These are phyloP conservation scores for Venturia asperata DNA, from an alignment of 2,329 filamentous ascomycete species.

Conservation along the genomic window DNA sequence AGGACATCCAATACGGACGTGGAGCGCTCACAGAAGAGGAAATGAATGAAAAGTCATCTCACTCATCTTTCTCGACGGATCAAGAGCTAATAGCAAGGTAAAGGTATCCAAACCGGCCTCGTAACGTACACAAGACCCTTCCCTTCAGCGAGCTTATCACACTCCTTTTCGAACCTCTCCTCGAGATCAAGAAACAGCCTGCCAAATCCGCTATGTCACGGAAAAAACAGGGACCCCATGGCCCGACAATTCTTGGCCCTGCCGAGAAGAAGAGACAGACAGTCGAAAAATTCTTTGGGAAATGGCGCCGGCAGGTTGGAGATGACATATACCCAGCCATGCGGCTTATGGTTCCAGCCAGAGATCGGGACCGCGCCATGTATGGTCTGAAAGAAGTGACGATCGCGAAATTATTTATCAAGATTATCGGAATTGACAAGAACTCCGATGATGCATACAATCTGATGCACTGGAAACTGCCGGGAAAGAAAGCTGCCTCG, in stretches of 20 bases:
- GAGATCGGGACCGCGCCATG: conserved; percentile 84
- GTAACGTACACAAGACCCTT: conserved; percentile 70
- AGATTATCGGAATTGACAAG: conserved; percentile 84
- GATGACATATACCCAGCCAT: conserved; percentile 90
- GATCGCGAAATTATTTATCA: conserved; percentile 85
- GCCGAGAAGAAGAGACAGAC: conserved; percentile 74
- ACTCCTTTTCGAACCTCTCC: conserved; percentile 72
- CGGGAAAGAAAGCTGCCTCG: conserved; percentile 57
- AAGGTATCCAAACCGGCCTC: conserved; percentile 71
- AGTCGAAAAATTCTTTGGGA: conserved; percentile 76
- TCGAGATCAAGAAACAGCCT: conserved; percentile 68
- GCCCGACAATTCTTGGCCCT: conserved; percentile 54
- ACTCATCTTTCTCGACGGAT: background rate
- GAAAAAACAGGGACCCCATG: conserved; percentile 54
- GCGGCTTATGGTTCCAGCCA: conserved; percentile 83
- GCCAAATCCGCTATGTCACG: conserved; percentile 44
- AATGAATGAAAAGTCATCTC: conserved; percentile 43
- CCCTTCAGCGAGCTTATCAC: conserved; percentile 74
- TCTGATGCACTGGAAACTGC: conserved; percentile 86
- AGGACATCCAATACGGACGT: conserved; percentile 44
- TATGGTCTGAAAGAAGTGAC: conserved; percentile 91
- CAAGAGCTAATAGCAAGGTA: conserved; percentile 30
- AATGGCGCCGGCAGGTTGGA: conserved; percentile 84
- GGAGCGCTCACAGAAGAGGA: conserved; percentile 39
- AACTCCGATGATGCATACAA: conserved; percentile 82